Percentiles rank a stretch among this genome's conserved stretches.
Evolutionary conservation across 805 yeast species (phyloP).

Genomic region (Nakazawaea ambrosiae): DNA sequence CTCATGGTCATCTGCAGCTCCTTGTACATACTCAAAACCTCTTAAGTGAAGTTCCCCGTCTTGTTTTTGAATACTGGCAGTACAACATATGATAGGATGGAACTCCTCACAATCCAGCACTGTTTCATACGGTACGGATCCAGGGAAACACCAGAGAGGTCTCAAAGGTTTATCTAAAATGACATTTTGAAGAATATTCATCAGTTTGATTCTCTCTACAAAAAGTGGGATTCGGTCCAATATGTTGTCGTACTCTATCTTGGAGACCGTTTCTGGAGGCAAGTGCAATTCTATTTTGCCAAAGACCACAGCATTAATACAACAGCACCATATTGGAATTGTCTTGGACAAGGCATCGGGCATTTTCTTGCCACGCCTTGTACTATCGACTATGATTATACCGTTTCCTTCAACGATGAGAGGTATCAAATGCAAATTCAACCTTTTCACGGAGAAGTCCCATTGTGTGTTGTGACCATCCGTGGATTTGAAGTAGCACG

Average conservation of each 20-base stretch:
- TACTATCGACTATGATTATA: slow-evolving; percentile 67
- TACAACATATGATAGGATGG: slow-evolving; percentile 43
- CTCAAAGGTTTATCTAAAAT: slow-evolving; percentile 43
- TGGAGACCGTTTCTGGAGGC: slow-evolving; percentile 49
- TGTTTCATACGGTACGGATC: slow-evolving; percentile 30
- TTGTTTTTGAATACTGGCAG: slow-evolving; percentile 55
- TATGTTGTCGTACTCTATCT: slow-evolving; percentile 51
- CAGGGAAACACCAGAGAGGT: slow-evolving; percentile 69
- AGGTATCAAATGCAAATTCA: slow-evolving; percentile 66
- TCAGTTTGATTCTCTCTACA: slow-evolving; percentile 32
- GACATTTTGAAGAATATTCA: slow-evolving; percentile 29
- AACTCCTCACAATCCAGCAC: slow-evolving; percentile 21
- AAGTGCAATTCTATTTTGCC: slow-evolving; percentile 29
- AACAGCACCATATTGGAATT: slow-evolving; percentile 88
- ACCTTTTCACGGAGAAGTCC: slow-evolving; percentile 66
- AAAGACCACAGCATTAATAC: slow-evolving; percentile 49
- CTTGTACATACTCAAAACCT: slow-evolving; percentile 70
- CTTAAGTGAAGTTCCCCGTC: slow-evolving; percentile 44
- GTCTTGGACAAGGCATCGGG: slow-evolving; percentile 89
- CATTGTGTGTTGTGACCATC: slow-evolving; percentile 85
- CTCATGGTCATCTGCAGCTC: slow-evolving; percentile 94
- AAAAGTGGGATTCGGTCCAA: slow-evolving; percentile 37
- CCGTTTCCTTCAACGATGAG: slow-evolving; percentile 37
- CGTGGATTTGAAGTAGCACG: slow-evolving; percentile 80
- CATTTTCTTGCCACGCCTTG: slow-evolving; percentile 75